Percentiles rank a stretch among this genome's conserved stretches.
Evolutionary conservation across 257 asterid species (phyloP).

Genomic region (Plantago elongata): DNA sequence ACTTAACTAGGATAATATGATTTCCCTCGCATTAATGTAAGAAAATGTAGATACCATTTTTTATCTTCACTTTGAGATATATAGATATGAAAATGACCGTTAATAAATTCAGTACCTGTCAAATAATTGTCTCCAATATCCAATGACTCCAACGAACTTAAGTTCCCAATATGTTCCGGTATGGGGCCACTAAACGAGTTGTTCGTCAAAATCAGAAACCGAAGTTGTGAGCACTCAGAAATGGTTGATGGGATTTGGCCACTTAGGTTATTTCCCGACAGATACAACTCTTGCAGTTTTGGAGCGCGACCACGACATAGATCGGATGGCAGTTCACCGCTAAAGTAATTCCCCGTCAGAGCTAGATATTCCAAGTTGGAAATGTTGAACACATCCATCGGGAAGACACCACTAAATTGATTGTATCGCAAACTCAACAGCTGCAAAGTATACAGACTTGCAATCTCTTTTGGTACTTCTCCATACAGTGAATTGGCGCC

Average conservation of each 20-base stretch:
- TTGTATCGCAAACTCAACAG: not conserved
- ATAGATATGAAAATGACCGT: too few relatives aligned
- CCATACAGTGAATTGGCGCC: conserved; percentile 19
- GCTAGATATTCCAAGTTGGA: conserved; percentile 15
- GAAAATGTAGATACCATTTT: too few relatives aligned
- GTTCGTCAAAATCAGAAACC: not conserved
- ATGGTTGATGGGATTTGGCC: not conserved
- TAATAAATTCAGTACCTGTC: too few relatives aligned
- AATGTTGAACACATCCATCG: conserved; percentile 20
- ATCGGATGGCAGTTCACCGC: conserved; percentile 1
- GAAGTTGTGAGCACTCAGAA: not conserved
- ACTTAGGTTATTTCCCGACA: not conserved
- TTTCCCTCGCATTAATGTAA: too few relatives aligned
- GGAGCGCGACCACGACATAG: conserved; percentile 7
- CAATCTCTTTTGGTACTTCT: conserved; percentile 16
- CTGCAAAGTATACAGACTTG: conserved; percentile 10
- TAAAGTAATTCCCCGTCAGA: not conserved
- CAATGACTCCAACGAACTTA: not conserved
- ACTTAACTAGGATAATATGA: too few relatives aligned
- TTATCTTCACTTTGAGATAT: too few relatives aligned
- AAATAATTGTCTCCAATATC: too few relatives aligned
- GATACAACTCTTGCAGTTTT: not conserved
- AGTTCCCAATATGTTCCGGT: not conserved
- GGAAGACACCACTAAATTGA: conserved; percentile 18
- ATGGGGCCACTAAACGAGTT: not conserved